Evolutionary conservation across 805 yeast genomes (phyloP).

Genomic region (Kuraishia cidri): DNA sequence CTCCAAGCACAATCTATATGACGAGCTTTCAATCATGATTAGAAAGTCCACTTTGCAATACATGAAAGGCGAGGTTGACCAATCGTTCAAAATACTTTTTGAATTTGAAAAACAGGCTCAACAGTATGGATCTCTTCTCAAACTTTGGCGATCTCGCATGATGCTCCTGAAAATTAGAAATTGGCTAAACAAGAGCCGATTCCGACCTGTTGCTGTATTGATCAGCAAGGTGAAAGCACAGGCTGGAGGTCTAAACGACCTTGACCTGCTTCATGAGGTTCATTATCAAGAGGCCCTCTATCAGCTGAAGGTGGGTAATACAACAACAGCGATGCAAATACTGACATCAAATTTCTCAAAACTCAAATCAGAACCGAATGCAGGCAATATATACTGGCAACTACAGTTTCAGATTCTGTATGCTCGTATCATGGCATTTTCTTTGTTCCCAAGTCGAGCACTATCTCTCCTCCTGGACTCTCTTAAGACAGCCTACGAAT

Average conservation of each 20-base stretch:
- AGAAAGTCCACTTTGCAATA: conserved; percentile 28
- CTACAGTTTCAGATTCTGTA: conserved; percentile 38
- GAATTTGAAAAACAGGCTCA: conserved; percentile 15
- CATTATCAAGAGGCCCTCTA: conserved; percentile 13
- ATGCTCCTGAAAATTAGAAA: conserved; percentile 26
- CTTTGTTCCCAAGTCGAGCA: conserved; percentile 35
- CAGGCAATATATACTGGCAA: conserved; percentile 30
- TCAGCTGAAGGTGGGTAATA: conserved; percentile 12
- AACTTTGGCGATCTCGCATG: conserved; percentile 29
- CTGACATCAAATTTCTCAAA: conserved; percentile 11
- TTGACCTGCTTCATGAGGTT: conserved; percentile 18
- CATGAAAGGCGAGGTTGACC: conserved; percentile 29
- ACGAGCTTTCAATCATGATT: conserved; percentile 26
- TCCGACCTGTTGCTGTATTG: conserved; percentile 22
- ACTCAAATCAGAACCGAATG: conserved; percentile 12
- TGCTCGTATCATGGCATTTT: conserved; percentile 31
- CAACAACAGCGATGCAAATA: conserved; percentile 11
- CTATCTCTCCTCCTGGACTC: conserved; percentile 40
- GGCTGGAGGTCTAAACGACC: conserved; percentile 20
- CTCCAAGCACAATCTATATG: conserved; percentile 24
- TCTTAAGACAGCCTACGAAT: conserved; percentile 33
- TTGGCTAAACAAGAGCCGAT: conserved; percentile 29
- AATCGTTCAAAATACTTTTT: conserved; percentile 25
- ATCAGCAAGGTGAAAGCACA: conserved; percentile 20
- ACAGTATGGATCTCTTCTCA: conserved; percentile 27